Evolutionary conservation across 2,329 filamentous ascomycete genomes (phyloP), one percentile per base, ranked within the genome.

Genomic region (Colletotrichum tamarilloi): DNA sequence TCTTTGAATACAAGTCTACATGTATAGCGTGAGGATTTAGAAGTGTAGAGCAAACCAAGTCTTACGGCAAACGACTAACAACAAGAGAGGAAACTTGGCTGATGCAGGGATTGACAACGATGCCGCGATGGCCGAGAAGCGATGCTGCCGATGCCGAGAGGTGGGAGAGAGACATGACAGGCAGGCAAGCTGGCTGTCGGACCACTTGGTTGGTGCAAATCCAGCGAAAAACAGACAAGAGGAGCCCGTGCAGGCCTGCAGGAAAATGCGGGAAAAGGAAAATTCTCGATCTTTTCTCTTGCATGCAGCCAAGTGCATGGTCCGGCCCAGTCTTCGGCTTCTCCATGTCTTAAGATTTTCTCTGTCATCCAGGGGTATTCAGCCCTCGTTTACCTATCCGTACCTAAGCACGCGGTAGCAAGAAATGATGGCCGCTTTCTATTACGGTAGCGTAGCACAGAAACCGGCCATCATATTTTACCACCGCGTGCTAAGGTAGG

Each of bases 221-320:
- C 28, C 28, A 8, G 28, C 28, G 28, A 30, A 30, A 30, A 30
- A 8, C 28, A 30, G 28, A 30, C 26, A 26, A 26, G 26, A 26
- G 28, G 28, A 12, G 32, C 32, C 32, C 8, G 32, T 35, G 38
- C 38, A 42, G 14, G 52, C 52, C 24, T 26, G 24, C 53, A 14
- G 49, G 11, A n/a, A 26, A 12, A 28, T 30, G 30, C 16, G 4
- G 42, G 26, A 8, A 22, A 32, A 4, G 35, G 30, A 46, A 66
- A 42, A 22, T 24, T 67, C 46, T 71, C 46, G 11, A 62, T 38
- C 19, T 30, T 68, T 57, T 55, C 56, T 55, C 56, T 62, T 5
- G 28, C 57, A 60, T 71, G 68, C 64, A 68, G 68, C 68, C 63
- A 62, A 72, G 52, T 57, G 24, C 14, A 30, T 46, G 52, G 62